Base-by-base conservation (phyloP, 2,329 filamentous ascomycete genomes). In the Trichoderma asperellum region DNA sequence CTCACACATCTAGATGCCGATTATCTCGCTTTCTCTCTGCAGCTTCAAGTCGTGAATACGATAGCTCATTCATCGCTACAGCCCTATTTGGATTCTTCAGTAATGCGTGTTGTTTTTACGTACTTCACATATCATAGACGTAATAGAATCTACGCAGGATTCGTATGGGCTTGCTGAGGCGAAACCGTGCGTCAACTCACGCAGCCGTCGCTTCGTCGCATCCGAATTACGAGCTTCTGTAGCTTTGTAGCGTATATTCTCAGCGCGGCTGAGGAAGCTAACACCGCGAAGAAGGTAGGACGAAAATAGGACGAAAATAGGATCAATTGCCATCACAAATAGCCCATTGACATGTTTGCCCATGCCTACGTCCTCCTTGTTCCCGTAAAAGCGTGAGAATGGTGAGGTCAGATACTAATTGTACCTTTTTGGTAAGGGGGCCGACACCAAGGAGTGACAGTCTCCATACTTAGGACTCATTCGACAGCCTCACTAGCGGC, bases 131-230 rank as follows among this genome's bases (percentile, higher is more conserved):
- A 32, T 32, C 32, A 6, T 4, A 32, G 32, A 32, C 32, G 24
- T 24, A 24, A 24, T 24, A 24, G 24, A 24, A 24, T 24, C 24
- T 24, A 24, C 24, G 24, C 24, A 24, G 24, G 24, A 24, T 24
- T 53, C 7, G 47, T 14, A n/a, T 16, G 40, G 27, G 27, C 37
- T 65, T 24, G 10, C 34, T 27, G n/a, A 52, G 60, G 47, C 16
- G 35, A 53, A 37, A 12, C 43, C 21, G n/a, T 35, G 35, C 37
- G 62, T 65, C 12, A 55, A 55, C 24, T n/a, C 52, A 43, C 34
- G 52, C 62, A 35, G 43, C 59, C 62, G 62, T 65, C 62, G 62
- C 52, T 57, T 56, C 62, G 62, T 65, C 62, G 62, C 62, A 56
- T 65, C 62, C 62, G 32, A 24, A 24, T n/a, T 43, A 43, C 52